phyloP scores from a whole-genome alignment of 73 alveolate species.

The Halteria grandinella region DNA sequence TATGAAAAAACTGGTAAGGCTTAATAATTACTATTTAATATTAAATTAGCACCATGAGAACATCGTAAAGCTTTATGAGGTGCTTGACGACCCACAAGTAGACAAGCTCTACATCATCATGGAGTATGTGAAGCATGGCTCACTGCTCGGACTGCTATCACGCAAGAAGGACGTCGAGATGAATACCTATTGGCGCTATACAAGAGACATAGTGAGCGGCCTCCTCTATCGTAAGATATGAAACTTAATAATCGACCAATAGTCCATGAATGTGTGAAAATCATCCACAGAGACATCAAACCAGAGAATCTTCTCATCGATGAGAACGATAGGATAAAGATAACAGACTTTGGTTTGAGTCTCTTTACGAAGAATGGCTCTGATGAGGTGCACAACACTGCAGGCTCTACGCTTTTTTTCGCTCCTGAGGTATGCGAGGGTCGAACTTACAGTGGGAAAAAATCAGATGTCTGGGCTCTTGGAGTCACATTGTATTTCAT shows the following conservation, averaged over 20 bases:
- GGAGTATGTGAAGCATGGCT: conserved; percentile 75
- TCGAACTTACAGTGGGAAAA: conserved; percentile 27
- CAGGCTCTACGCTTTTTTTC: conserved; percentile 68
- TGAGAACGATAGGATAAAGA: conserved; percentile 64
- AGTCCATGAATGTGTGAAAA: conserved; percentile 62
- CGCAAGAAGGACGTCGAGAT: conserved; percentile 4
- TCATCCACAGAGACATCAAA: conserved; percentile 87
- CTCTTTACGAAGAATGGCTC: conserved; percentile 41
- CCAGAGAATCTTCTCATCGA: conserved; percentile 87
- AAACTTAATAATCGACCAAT: neutral
- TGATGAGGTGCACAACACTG: conserved; percentile 54
- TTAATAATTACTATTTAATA: neutral
- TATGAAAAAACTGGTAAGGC: conserved; percentile 74
- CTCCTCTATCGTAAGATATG: conserved; percentile 32
- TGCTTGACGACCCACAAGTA: conserved; percentile 73
- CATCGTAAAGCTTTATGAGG: conserved; percentile 75
- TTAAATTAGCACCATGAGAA: conserved; percentile 69
- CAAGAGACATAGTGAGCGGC: conserved; percentile 54
- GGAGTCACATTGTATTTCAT: conserved; percentile 79
- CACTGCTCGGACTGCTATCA: conserved; percentile 41
- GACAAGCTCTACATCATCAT: conserved; percentile 78
- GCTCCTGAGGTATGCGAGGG: conserved; percentile 67
- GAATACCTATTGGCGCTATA: conserved; percentile 42
- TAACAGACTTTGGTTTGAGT: conserved; percentile 84
- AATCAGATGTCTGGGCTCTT: conserved; percentile 74